Evolutionary conservation across 495 filamentous ascomycete species (phyloP).

Genomic region (Aspergillus kassunensis): DNA sequence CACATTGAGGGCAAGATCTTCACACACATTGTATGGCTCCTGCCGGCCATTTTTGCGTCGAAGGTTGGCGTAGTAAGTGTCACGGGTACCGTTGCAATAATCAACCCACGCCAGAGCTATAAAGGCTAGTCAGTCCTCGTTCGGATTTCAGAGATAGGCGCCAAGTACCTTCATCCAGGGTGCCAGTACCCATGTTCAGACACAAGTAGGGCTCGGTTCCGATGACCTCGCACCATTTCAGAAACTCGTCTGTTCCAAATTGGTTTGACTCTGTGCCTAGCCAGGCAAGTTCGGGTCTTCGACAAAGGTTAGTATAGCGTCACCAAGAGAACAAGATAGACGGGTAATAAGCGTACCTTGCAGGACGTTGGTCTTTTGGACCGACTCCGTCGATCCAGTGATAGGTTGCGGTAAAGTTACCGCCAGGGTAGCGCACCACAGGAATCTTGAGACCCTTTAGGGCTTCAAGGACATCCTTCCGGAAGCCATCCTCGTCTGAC

Average conservation of each 20-base stretch:
- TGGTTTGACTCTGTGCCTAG: conserved; percentile 67
- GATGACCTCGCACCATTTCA: conserved; percentile 69
- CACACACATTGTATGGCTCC: conserved; percentile 64
- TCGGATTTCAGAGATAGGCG: background rate
- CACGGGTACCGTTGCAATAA: conserved; percentile 68
- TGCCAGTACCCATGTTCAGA: conserved; percentile 72
- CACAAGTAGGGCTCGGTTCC: conserved; percentile 69
- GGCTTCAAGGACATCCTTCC: conserved; percentile 67
- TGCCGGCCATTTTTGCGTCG: conserved; percentile 66
- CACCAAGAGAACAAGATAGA: background rate
- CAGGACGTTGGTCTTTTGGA: conserved; percentile 60
- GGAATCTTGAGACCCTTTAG: conserved; percentile 67
- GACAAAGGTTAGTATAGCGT: background rate
- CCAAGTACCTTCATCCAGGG: conserved; percentile 61
- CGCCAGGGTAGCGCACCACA: conserved; percentile 74
- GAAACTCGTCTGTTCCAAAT: conserved; percentile 81
- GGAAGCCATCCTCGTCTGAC: conserved; percentile 71
- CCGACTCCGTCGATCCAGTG: conserved; percentile 80
- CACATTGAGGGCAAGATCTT: background rate
- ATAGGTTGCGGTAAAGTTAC: conserved; percentile 78
- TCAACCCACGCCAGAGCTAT: conserved; percentile 70
- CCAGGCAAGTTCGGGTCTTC: conserved; percentile 71
- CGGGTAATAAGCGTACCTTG: conserved; percentile 29
- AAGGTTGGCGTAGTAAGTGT: conserved; percentile 77
- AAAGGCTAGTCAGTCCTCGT: background rate